phyloP scores from a whole-genome alignment of 495 filamentous ascomycete species.

The Gamarada debralockiae region DNA sequence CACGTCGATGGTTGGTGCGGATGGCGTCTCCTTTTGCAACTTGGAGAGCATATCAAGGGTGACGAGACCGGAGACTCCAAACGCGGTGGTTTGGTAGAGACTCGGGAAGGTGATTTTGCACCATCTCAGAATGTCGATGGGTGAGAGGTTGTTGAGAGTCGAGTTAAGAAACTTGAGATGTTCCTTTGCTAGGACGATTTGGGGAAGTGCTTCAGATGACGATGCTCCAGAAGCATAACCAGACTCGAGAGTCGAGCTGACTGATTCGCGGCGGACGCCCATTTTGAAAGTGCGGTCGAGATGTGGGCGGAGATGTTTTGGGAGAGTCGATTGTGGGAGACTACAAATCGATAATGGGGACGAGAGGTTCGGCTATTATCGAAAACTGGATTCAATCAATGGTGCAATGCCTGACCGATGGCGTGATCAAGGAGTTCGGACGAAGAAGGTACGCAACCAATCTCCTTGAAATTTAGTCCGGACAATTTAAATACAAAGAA shows the following conservation, averaged over 20 bases:
- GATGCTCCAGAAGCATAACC: slow-evolving; percentile 80
- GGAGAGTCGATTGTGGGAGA: background rate
- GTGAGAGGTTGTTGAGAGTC: slow-evolving; percentile 76
- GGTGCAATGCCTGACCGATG: background rate
- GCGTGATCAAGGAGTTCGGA: background rate
- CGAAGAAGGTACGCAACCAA: too few species aligned
- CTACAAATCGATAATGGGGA: background rate
- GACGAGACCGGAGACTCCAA: slow-evolving; percentile 89
- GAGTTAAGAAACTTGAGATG: slow-evolving; percentile 89
- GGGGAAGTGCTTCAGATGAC: slow-evolving; percentile 58
- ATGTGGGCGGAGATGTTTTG: background rate
- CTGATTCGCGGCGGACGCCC: slow-evolving; percentile 16
- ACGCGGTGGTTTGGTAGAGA: slow-evolving; percentile 96
- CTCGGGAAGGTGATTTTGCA: slow-evolving; percentile 84
- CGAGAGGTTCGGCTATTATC: background rate
- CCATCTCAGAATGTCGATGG: slow-evolving; percentile 83
- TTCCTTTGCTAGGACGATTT: slow-evolving; percentile 80
- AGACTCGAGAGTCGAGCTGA: slow-evolving; percentile 55
- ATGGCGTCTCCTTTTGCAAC: slow-evolving; percentile 63
- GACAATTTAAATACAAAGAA: too few species aligned
- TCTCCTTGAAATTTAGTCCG: too few species aligned
- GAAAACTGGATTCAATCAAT: background rate
- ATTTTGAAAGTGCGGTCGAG: slow-evolving; percentile 2
- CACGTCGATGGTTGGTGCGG: slow-evolving; percentile 66
- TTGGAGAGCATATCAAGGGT: slow-evolving; percentile 95